These are phyloP conservation scores for Monosporascus cannonballus DNA, from an alignment of 2,329 filamentous ascomycete genomes.

Conservation along the genomic window DNA sequence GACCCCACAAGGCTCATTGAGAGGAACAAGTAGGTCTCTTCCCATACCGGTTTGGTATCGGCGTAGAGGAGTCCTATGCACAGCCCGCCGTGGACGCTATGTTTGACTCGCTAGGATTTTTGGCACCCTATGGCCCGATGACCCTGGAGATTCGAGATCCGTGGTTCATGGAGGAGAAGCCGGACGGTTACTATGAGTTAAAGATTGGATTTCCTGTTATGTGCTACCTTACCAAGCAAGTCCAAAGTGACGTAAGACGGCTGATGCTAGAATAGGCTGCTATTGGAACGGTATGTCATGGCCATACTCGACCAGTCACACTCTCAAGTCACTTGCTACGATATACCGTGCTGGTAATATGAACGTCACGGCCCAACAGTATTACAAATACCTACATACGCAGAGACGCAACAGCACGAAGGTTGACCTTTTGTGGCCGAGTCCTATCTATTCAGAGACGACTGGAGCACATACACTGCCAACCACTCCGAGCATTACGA, in stretches of 20 bases:
- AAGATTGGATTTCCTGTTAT: neutral
- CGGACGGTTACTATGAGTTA: slow-evolving; percentile 21
- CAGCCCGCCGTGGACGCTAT: slow-evolving; percentile 27
- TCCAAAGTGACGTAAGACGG: neutral
- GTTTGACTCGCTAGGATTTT: slow-evolving; percentile 30
- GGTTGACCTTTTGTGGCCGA: slow-evolving; percentile 38
- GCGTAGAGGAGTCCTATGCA: slow-evolving; percentile 23
- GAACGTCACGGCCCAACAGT: slow-evolving; percentile 30
- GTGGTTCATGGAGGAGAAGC: slow-evolving; percentile 31
- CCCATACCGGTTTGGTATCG: slow-evolving; percentile 36
- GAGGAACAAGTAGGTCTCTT: slow-evolving; percentile 36
- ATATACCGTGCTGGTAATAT: slow-evolving; percentile 27
- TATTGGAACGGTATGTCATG: slow-evolving; percentile 40
- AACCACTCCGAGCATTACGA: slow-evolving; percentile 37
- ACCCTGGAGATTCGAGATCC: slow-evolving; percentile 34
- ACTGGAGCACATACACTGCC: slow-evolving; percentile 29
- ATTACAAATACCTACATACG: slow-evolving; percentile 30
- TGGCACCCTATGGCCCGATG: slow-evolving; percentile 33
- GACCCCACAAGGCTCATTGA: slow-evolving; percentile 27
- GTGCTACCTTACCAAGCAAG: neutral
- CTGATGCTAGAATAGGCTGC: slow-evolving; percentile 26
- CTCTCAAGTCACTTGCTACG: slow-evolving; percentile 32
- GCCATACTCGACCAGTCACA: slow-evolving; percentile 37
- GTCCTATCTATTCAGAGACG: slow-evolving; percentile 30
- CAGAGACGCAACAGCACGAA: slow-evolving; percentile 33